Conservation (phyloP, 345 rosid species). For the Gynandropsis gynandra region DNA sequence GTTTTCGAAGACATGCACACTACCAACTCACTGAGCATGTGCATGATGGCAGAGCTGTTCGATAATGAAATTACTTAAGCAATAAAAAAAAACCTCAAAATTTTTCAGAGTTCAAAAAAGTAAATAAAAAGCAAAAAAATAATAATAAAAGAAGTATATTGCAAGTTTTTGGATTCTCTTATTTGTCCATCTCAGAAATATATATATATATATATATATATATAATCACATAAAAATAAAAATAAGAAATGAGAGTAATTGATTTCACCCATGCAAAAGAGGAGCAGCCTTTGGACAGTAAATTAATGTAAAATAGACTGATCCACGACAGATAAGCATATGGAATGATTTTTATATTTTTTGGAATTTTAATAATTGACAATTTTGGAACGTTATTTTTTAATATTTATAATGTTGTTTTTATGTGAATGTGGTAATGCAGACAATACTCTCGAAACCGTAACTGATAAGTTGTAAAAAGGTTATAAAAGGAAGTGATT, state of each 20-base stretch:
- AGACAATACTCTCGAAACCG: constrained; percentile 6
- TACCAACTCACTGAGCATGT: too few species aligned
- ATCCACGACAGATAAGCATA: background rate
- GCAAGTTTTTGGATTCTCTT: background rate
- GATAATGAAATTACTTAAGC: too few species aligned
- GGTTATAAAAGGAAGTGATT: background rate
- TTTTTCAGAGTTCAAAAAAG: too few species aligned
- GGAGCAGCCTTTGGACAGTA: constrained; percentile 25
- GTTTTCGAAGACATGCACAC: too few species aligned
- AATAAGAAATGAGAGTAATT: too few species aligned
- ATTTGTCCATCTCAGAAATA: background rate
- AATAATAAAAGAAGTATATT: too few species aligned
- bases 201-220: too few species aligned
- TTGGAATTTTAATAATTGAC: constrained; percentile 3
- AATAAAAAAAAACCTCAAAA: too few species aligned
- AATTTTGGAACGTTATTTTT: background rate
- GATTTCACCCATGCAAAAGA: constrained; percentile 18
- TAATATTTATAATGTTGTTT: background rate
- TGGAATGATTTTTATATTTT: too few species aligned
- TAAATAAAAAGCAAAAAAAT: too few species aligned
- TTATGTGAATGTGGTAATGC: background rate
- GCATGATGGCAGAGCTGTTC: too few species aligned
- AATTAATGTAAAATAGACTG: constrained; percentile 12
- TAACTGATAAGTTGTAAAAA: constrained; percentile 4
- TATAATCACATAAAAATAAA: too few species aligned